Base-by-base conservation (phyloP, 1,284 basidiomycete species). In the Limonomyces culmigenus region DNA sequence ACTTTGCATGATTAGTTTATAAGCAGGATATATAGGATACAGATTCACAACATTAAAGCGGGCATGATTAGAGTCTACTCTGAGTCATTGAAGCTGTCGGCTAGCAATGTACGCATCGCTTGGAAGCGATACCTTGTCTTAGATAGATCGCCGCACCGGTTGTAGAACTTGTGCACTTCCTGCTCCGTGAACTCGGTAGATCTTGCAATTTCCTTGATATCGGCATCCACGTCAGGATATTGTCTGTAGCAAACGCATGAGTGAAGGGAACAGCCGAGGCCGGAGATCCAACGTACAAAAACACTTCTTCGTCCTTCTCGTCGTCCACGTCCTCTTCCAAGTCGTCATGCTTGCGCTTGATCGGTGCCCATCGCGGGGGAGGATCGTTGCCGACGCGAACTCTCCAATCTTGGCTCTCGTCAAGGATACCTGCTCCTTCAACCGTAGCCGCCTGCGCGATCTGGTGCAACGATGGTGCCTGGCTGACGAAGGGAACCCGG, bases 161-260 rank as follows among this genome's bases (percentile, higher is more conserved):
- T 72, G 42, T 80, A 78, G 47, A 70, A 78, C 46, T 75, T 75
- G 46, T 74, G 65, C 10, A 83, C 78, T 50, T 83, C 79, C 42
- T 73, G 70, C 1, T 67, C 48, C 1, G 75, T 77, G 50, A 83
- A 83, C 34, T 71, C 60, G 45, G 59, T 74, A 29, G 76, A 68
- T 19, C 50, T 55, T 5, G 78, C 77, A 43, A 83, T 78, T 19
- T 71, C 66, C 19, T 53, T 53, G 29, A 83, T 62, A 11, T 57
- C 61, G 45, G 67, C 67, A 42, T 79, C 75, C 19, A 79, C 62
- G 30, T 75, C 66, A 49, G 74, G 32, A 77, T 33, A 11, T 42
- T 21, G 29, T 16, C 19, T 27, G 23, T 8, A 27, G n/a, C 23
- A 27, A 27, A 27, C 8, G 8, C 23, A n/a, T n/a, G n/a, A n/a